Conservation (phyloP, 2,329 filamentous ascomycete species). For the Fusarium sp. region DNA sequence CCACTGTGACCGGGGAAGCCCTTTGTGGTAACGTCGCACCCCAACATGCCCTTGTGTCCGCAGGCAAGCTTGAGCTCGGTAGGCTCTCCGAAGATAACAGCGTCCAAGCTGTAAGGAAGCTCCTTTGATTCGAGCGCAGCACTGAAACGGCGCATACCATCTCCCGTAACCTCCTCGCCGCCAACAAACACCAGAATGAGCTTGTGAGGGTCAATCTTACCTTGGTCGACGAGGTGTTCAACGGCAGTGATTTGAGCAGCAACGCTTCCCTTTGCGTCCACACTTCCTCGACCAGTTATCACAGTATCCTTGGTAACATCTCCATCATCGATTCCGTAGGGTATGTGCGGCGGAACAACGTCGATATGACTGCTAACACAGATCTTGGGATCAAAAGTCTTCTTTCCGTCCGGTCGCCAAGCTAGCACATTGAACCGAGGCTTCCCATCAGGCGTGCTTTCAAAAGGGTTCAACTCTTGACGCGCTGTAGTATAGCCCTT, state of each 20-base stretch:
- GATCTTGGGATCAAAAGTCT: constrained; percentile 66
- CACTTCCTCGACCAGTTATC: constrained; percentile 80
- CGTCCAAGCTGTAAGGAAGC: constrained; percentile 62
- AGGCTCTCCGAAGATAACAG: constrained; percentile 92
- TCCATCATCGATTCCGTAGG: constrained; percentile 70
- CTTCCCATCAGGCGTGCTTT: constrained; percentile 48
- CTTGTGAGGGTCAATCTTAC: constrained; percentile 61
- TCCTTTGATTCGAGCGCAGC: constrained; percentile 51
- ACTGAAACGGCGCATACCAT: constrained; percentile 78
- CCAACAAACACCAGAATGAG: constrained; percentile 77
- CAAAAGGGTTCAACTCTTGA: constrained; percentile 56
- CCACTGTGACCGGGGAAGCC: constrained; percentile 89
- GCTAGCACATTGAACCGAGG: constrained; percentile 80
- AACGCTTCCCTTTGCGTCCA: constrained; percentile 78
- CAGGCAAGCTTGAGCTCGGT: constrained; percentile 89
- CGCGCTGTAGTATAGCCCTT: constrained; percentile 60
- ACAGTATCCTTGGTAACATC: constrained; percentile 59
- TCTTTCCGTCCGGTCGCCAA: constrained; percentile 61
- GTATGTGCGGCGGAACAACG: constrained; percentile 78
- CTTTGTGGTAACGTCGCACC: constrained; percentile 74
- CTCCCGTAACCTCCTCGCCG: constrained; percentile 84
- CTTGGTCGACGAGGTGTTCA: constrained; percentile 62
- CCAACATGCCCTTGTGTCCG: constrained; percentile 89
- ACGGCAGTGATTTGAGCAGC: constrained; percentile 81
- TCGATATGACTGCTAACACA: constrained; percentile 89